phyloP scores from a whole-genome alignment of 352 stramenopile species.

The Phytophthora aleatoria region DNA sequence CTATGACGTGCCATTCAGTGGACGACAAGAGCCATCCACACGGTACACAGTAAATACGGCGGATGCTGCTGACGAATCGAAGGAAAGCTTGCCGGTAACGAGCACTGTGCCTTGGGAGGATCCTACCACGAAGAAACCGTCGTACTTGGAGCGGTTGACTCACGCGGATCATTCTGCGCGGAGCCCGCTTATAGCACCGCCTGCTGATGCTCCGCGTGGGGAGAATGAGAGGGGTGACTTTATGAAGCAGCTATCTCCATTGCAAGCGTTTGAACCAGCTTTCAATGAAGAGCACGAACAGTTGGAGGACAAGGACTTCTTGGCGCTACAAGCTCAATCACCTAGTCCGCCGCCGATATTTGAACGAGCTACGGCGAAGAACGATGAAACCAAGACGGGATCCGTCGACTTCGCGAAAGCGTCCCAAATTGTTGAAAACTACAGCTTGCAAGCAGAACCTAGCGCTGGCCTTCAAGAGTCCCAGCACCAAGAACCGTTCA shows the following conservation, averaged over 20 bases:
- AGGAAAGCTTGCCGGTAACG: conserved; percentile 1
- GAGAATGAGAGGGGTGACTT: background rate
- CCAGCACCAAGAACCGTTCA: conserved; percentile 5
- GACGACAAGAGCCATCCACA: background rate
- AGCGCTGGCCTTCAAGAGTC: background rate
- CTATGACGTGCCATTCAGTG: conserved; percentile 1
- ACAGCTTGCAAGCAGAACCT: background rate
- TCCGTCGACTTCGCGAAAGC: conserved; percentile 15
- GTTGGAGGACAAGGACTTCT: conserved; percentile 1
- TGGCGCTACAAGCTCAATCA: conserved; percentile 1
- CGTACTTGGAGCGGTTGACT: conserved; percentile 24
- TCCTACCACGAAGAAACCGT: background rate
- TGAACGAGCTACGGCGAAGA: background rate
- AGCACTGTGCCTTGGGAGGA: conserved; percentile 1
- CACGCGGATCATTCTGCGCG: conserved; percentile 21
- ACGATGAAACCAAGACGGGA: conserved; percentile 1
- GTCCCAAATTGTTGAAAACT: background rate
- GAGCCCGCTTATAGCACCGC: conserved; percentile 12
- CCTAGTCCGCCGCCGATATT: background rate
- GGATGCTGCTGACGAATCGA: conserved; percentile 8
- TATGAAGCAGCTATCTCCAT: background rate
- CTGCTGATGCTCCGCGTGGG: background rate
- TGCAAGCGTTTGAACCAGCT: conserved; percentile 6
- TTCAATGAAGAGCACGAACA: conserved; percentile 7
- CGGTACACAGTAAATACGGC: background rate